Evolutionary conservation across 441 rosid genomes (phyloP).

Genomic region (Corymbia citriodora): DNA sequence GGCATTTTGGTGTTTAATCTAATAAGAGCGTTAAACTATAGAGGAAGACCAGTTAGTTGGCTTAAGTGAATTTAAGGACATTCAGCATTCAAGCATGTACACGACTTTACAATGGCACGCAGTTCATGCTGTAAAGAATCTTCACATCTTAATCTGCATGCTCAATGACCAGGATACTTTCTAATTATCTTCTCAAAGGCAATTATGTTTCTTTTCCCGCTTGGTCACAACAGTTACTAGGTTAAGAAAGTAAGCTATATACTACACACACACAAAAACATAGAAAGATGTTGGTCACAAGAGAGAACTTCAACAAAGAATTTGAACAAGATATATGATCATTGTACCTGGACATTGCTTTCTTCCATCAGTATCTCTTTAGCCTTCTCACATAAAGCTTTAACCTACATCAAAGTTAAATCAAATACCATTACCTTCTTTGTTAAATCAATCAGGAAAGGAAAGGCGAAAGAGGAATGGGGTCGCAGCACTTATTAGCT

Average conservation of each 20-base stretch:
- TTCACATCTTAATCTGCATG: neutral
- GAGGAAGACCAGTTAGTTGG: neutral
- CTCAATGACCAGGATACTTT: neutral
- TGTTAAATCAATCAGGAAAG: neutral
- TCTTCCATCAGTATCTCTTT: conserved; percentile 72
- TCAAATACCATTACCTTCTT: neutral
- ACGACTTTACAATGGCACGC: neutral
- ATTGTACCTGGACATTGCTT: conserved; percentile 69
- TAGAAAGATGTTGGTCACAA: neutral
- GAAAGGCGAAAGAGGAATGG: neutral
- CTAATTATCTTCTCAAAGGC: neutral
- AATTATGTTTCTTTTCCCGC: neutral
- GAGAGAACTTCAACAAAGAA: neutral
- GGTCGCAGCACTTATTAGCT: neutral
- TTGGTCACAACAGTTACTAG: neutral
- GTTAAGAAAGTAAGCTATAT: neutral
- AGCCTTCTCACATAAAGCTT: conserved; percentile 69
- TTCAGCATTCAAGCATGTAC: neutral
- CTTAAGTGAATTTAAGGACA: neutral
- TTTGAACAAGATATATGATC: neutral
- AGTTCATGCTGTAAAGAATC: neutral
- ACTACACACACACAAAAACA: neutral
- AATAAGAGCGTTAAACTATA: neutral
- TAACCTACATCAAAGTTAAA: conserved; percentile 32
- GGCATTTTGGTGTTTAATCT: neutral